These are phyloP conservation scores for Eimeria praecox DNA, from an alignment of 169 alveolate genomes.

Conservation along the genomic window DNA sequence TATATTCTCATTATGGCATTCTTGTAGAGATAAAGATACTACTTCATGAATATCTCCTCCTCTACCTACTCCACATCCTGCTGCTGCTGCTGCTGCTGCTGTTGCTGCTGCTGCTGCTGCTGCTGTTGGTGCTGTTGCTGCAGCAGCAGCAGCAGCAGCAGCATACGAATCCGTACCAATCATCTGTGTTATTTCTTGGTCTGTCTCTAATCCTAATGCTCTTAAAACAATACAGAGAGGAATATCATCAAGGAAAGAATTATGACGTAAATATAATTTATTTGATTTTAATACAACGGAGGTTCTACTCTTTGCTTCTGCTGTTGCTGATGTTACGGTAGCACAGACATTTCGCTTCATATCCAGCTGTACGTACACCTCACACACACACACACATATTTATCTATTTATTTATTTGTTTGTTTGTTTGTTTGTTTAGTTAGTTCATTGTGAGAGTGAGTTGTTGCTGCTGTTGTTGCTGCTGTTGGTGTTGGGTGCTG, in stretches of 20 bases:
- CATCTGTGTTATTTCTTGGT: slow-evolving; percentile 98
- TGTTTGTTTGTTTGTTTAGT: too few relatives aligned
- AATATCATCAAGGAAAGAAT: slow-evolving; percentile 97
- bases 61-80: not conserved
- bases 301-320: slow-evolving; percentile 98
- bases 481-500: too few relatives aligned
- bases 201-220: slow-evolving; percentile 99
- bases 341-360: slow-evolving; percentile 96
- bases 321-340: slow-evolving; percentile 98
- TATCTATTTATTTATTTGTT: not conserved
- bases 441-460: too few relatives aligned
- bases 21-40: slow-evolving; percentile 77
- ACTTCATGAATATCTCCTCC: slow-evolving; percentile 77
- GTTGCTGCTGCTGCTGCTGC: not conserved
- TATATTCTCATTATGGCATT: slow-evolving; percentile 84
- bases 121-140: not conserved
- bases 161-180: too few relatives aligned
- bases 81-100: slow-evolving; percentile 52
- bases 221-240: slow-evolving; percentile 98
- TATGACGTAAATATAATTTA: slow-evolving; percentile 96
- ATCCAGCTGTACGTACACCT: slow-evolving; percentile 88
- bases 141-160: too few relatives aligned
- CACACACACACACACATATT: not conserved
- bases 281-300: slow-evolving; percentile 96
- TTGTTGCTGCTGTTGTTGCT: too few relatives aligned